Conservation (phyloP, 2,329 filamentous ascomycete genomes). For the Fusarium bulbicola region DNA sequence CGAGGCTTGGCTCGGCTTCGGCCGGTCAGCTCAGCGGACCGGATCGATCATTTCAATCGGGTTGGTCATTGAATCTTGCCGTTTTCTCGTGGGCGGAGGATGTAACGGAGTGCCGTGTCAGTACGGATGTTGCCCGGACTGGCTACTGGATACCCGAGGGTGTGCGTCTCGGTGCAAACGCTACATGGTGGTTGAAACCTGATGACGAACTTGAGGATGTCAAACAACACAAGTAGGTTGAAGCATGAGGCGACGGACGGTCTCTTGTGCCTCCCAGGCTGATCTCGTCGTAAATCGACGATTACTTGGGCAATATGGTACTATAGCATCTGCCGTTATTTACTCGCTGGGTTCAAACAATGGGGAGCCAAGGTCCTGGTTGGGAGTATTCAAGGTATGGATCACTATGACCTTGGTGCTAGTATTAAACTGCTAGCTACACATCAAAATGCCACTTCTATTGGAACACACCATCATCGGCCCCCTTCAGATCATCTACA, state of each 20-base stretch:
- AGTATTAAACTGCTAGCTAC: not conserved
- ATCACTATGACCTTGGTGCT: not conserved
- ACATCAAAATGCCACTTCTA: not conserved
- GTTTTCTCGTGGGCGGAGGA: not conserved
- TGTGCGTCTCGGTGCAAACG: not conserved
- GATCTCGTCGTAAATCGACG: not conserved
- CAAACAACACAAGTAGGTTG: not conserved
- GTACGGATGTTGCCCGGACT: not conserved
- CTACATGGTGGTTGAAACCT: not conserved
- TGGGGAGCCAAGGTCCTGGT: not conserved
- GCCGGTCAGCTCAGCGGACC: conserved; percentile 11
- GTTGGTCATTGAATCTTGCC: not conserved
- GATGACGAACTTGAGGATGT: not conserved
- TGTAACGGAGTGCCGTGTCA: not conserved
- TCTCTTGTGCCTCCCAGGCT: not conserved
- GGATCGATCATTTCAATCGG: conserved; percentile 7
- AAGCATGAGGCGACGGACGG: not conserved
- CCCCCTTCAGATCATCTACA: not conserved
- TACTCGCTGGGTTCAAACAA: not conserved
- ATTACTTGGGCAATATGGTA: not conserved
- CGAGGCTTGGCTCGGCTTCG: conserved; percentile 18
- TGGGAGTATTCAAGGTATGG: not conserved
- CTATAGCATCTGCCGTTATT: not conserved
- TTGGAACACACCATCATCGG: not conserved
- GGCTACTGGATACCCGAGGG: not conserved